A percentile compares a stretch with the other conserved stretches of the same genome.
phyloP scores from a whole-genome alignment of 2,329 filamentous ascomycete genomes.

The Phoma sp. region DNA sequence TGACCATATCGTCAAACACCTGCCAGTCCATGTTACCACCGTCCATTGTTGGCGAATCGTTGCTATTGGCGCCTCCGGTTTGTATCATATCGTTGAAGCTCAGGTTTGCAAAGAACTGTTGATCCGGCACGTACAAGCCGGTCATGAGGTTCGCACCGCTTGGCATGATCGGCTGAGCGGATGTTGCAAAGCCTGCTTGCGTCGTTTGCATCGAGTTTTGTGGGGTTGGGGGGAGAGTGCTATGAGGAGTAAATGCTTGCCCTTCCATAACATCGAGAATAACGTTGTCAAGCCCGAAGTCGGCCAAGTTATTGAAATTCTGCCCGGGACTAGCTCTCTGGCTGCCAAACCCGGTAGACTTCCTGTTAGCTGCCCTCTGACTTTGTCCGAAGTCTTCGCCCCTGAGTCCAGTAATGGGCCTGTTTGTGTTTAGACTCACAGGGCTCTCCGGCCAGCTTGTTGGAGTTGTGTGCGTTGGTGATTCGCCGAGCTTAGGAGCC shows the following conservation, averaged over 20 bases:
- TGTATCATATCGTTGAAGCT: conserved; percentile 16
- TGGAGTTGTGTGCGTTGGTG: conserved; percentile 22
- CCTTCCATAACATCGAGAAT: conserved; percentile 41
- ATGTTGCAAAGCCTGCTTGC: conserved; percentile 1
- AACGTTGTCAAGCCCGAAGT: conserved; percentile 37
- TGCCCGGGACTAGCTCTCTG: conserved; percentile 17
- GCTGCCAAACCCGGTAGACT: not conserved
- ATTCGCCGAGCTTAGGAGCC: conserved; percentile 39
- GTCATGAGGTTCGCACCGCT: not conserved
- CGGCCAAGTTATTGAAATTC: conserved; percentile 29
- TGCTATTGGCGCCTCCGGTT: conserved; percentile 24
- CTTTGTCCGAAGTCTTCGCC: conserved; percentile 1
- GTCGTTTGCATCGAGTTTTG: not conserved
- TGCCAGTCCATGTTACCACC: conserved; percentile 56
- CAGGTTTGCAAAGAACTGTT: conserved; percentile 3
- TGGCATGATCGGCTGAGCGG: conserved; percentile 9
- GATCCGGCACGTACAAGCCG: not conserved
- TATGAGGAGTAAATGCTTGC: not conserved
- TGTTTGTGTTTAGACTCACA: not conserved
- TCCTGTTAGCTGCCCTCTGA: not conserved
- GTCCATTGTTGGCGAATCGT: conserved; percentile 42
- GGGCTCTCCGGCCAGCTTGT: conserved; percentile 37
- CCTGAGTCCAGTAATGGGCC: not conserved
- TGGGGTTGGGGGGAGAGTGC: not conserved
- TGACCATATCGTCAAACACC: conserved; percentile 58